Percentiles rank a stretch among this genome's conserved stretches.
phyloP scores from a whole-genome alignment of 108 stramenopile species.

The Nitzschia sp. region DNA sequence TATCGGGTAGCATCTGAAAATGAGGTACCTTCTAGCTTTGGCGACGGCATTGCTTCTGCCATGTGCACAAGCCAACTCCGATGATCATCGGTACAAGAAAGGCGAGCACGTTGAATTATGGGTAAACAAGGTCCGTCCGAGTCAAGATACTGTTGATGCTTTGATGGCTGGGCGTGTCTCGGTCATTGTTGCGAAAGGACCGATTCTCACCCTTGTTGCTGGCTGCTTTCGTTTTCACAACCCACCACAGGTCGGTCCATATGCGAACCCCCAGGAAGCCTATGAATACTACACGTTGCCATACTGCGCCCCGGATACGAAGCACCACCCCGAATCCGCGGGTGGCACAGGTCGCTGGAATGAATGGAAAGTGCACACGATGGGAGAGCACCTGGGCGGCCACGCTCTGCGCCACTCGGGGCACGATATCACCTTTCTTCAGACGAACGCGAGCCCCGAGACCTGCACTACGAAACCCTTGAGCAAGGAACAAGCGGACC shows the following conservation, averaged over 20 bases:
- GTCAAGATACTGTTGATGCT: too few species aligned
- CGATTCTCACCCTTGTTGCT: not conserved
- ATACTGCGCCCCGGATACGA: constrained; percentile 94
- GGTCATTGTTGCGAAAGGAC: not conserved
- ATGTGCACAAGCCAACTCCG: constrained; percentile 16
- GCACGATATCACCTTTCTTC: constrained; percentile 72
- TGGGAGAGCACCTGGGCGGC: constrained; percentile 77
- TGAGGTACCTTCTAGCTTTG: constrained; percentile 24
- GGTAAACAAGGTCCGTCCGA: constrained; percentile 94
- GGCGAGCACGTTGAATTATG: constrained; percentile 91
- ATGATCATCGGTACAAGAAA: constrained; percentile 70
- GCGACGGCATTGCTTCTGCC: constrained; percentile 15
- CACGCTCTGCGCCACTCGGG: constrained; percentile 87
- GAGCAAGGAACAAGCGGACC: constrained; percentile 45
- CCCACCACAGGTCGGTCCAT: constrained; percentile 94
- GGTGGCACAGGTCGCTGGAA: constrained; percentile 79
- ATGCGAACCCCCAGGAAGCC: constrained; percentile 98
- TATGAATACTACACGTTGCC: constrained; percentile 97
- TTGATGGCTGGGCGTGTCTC: too few species aligned
- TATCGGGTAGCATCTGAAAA: too few species aligned
- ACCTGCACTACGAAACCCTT: constrained; percentile 73
- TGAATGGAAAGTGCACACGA: constrained; percentile 75
- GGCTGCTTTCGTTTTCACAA: constrained; percentile 22
- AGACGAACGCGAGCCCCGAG: constrained; percentile 53
- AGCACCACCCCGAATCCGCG: constrained; percentile 68